Evolutionary conservation across 2,329 filamentous ascomycete genomes (phyloP), one percentile per base, ranked within the genome.

Genomic region (Pseudogymnoascus sp.): DNA sequence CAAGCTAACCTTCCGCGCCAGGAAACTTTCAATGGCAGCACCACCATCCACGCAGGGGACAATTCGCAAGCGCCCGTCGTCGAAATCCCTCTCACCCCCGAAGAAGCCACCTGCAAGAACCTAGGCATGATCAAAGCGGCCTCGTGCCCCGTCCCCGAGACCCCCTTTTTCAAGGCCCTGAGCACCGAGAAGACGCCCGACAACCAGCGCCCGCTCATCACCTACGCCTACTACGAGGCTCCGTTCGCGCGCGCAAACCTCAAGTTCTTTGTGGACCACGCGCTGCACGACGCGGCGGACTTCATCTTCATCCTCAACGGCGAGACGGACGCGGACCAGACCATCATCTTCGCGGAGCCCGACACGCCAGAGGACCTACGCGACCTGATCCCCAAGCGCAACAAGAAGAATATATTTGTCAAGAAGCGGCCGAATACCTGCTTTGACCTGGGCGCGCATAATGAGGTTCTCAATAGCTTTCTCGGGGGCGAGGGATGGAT

Each of bases 201-300:
- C 28, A 31, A 60, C 31, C 42, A 62, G 26, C 60, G 60, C 23
- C 35, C 60, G 6, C 60, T 33, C 21, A 63, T 67, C 61, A 26
- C 65, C 33, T 66, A 67, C 63, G 64, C 60, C 17, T 38, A 67
- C 42, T 65, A 62, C 31, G 50, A 53, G n/a, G 33, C 61, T 4
- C n/a, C 8, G 8, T 59, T 59, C 44, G 38, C 61, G 17, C 61
- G 40, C 42, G 23, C 44, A 6, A 63, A 63, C 8, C 31, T 60
- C 40, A 60, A 63, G 23, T 63, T 63, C 23, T 63, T 63, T 21
- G 36, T 63, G 11, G 19, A 59, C 26, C 50, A 63, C 44, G 61
- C 33, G 50, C 26, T 63, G 19, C 61, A 63, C 61, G 40, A 31
- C 13, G 44, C 28, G 26, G 61, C 42, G 17, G 61, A 63, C 31